A percentile compares a stretch with the other conserved stretches of the same genome.
Conservation (phyloP, 164 flowering plant genomes). For the Nymphaea thermarum region DNA sequence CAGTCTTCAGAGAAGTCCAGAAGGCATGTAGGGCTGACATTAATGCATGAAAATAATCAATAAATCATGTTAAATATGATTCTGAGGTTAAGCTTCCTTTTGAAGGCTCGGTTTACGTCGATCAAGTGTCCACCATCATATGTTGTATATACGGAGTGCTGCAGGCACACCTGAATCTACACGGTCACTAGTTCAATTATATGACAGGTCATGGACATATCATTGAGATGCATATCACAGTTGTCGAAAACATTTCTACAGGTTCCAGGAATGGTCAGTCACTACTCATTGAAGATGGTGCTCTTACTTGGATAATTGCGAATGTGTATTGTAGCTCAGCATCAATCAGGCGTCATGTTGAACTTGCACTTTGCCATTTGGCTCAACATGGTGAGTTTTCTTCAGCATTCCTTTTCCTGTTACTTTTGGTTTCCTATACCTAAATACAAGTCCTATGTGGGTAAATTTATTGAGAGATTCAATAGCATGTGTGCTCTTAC, state of each 20-base stretch:
- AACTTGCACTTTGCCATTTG: slow-evolving; percentile 85
- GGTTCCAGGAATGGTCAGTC: slow-evolving; percentile 68
- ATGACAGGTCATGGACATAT: no score
- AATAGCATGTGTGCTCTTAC: background rate
- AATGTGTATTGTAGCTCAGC: slow-evolving; percentile 33
- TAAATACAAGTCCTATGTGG: background rate
- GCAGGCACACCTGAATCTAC: no score
- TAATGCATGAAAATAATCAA: no score
- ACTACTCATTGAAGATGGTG: slow-evolving; percentile 64
- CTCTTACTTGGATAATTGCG: slow-evolving; percentile 57
- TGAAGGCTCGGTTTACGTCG: no score
- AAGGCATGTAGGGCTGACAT: no score
- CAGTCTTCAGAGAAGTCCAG: no score
- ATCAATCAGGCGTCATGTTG: slow-evolving; percentile 72
- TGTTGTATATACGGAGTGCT: no score
- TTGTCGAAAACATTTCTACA: slow-evolving; percentile 11
- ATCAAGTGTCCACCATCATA: no score
- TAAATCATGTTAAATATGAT: no score
- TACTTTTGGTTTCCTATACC: background rate
- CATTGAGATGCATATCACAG: background rate
- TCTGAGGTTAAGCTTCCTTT: no score
- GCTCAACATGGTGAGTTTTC: slow-evolving; percentile 66
- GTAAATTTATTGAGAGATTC: background rate
- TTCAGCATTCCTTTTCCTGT: background rate
- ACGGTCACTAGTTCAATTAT: no score